phyloP scores from a whole-genome alignment of 2,329 filamentous ascomycete species.

The Magnaporthiopsis rhizophila region DNA sequence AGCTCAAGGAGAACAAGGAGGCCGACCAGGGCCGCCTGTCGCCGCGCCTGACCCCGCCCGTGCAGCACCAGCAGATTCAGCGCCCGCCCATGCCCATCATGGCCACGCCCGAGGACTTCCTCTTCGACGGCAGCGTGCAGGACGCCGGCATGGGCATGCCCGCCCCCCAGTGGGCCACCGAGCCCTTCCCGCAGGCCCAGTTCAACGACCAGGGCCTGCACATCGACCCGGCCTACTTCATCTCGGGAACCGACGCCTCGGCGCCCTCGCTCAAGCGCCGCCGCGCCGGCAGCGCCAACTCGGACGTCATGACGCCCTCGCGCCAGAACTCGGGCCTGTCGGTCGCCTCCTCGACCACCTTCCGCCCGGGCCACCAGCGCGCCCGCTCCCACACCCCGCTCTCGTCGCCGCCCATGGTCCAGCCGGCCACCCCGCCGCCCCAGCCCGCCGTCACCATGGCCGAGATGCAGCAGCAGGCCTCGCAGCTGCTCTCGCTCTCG shows the following conservation, averaged over 20 bases:
- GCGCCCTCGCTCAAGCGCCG: constrained; percentile 6
- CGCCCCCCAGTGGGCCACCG: constrained; percentile 1
- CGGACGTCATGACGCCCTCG: background rate
- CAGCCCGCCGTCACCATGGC: background rate
- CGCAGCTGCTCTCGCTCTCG: constrained; percentile 6
- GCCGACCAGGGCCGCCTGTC: background rate
- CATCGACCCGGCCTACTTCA: constrained; percentile 7
- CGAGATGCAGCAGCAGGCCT: constrained; percentile 2
- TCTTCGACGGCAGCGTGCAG: constrained; percentile 7
- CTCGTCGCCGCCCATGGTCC: constrained; percentile 8
- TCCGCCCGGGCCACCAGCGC: constrained; percentile 4
- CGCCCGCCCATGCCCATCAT: constrained; percentile 4
- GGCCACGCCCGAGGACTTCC: constrained; percentile 5
- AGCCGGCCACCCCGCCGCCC: constrained; percentile 1
- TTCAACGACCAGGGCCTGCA: constrained; percentile 4
- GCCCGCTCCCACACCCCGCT: constrained; percentile 7
- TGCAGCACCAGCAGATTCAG: background rate
- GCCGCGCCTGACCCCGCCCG: background rate
- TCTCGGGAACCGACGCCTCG: background rate
- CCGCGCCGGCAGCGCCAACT: constrained; percentile 3
- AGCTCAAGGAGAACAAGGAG: constrained; percentile 6
- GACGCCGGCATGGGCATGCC: background rate
- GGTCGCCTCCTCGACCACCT: constrained; percentile 1
- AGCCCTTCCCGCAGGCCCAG: constrained; percentile 8
- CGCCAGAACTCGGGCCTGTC: constrained; percentile 2